phyloP scores from a whole-genome alignment of 148 eudicot species.

The Hydrangea macrophylla region DNA sequence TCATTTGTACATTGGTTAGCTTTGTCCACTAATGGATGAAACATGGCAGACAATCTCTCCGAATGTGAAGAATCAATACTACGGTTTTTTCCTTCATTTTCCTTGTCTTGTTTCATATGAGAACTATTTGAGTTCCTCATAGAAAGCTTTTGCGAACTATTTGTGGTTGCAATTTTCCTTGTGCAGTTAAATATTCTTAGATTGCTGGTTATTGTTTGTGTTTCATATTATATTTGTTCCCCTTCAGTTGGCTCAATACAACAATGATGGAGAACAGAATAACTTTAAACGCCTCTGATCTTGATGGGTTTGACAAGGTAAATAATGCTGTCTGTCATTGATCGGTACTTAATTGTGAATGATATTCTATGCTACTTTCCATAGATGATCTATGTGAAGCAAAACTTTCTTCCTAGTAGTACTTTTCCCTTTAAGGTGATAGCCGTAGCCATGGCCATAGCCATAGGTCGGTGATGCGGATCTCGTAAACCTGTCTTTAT shows the following conservation, averaged over 20 bases:
- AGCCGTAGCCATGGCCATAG: too few relatives aligned
- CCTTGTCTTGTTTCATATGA: not conserved
- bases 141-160: not conserved
- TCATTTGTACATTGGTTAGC: not conserved
- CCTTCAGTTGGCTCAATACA: conserved; percentile 91
- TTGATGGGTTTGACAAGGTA: conserved; percentile 92
- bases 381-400: not conserved
- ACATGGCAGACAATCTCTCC: not conserved
- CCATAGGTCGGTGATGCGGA: too few relatives aligned
- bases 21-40: not conserved
- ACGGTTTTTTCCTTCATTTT: not conserved
- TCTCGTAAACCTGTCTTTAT: too few relatives aligned
- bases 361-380: not conserved
- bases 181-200: not conserved
- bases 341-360: not conserved
- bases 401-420: not conserved
- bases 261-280: conserved; percentile 73
- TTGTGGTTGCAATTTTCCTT: not conserved
- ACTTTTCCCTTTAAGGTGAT: not conserved
- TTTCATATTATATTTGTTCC: not conserved
- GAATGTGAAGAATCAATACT: not conserved
- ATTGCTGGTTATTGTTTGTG: not conserved
- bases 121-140: not conserved
- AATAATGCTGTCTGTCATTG: not conserved
- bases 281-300: conserved; percentile 46